Conservation (phyloP, 2,329 filamentous ascomycete genomes). For the Hyphodiscus sp. region DNA sequence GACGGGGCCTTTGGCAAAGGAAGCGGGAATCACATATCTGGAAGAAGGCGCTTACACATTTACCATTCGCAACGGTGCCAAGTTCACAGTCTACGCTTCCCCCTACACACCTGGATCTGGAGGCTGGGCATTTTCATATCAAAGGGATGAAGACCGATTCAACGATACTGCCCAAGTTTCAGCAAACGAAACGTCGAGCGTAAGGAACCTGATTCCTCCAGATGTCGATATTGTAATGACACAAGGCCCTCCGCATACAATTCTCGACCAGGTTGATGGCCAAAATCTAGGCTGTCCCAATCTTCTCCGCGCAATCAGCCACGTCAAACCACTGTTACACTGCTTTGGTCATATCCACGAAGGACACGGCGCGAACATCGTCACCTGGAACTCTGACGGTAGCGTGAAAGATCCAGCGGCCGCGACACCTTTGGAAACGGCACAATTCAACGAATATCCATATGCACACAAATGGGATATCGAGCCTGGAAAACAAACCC, state of each 20-base stretch:
- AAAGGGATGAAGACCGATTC: slow-evolving; percentile 14
- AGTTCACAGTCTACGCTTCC: slow-evolving; percentile 23
- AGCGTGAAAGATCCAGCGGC: slow-evolving; percentile 29
- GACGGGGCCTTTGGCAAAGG: slow-evolving; percentile 8
- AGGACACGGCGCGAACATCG: slow-evolving; percentile 43
- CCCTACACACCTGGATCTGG: slow-evolving; percentile 20
- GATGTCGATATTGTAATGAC: slow-evolving; percentile 50
- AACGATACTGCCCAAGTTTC: background rate
- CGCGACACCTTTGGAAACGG: slow-evolving; percentile 19
- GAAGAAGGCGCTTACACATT: slow-evolving; percentile 22
- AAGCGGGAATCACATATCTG: slow-evolving; percentile 21
- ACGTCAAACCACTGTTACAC: slow-evolving; percentile 47
- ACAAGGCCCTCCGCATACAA: slow-evolving; percentile 48
- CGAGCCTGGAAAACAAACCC: slow-evolving; percentile 39
- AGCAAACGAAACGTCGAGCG: slow-evolving; percentile 4
- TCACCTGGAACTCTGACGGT: slow-evolving; percentile 40
- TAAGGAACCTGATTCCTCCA: slow-evolving; percentile 17
- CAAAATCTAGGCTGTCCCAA: slow-evolving; percentile 42
- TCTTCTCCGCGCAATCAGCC: slow-evolving; percentile 43
- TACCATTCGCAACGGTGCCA: slow-evolving; percentile 17
- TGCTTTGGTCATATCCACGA: slow-evolving; percentile 60
- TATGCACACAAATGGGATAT: slow-evolving; percentile 29
- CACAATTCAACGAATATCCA: slow-evolving; percentile 35
- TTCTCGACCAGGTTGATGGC: slow-evolving; percentile 38
- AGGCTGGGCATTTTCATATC: slow-evolving; percentile 22